Percentiles rank a stretch among this genome's conserved stretches.
Conservation (phyloP, 2,329 filamentous ascomycete genomes). For the Trichoderma brevicompactum region DNA sequence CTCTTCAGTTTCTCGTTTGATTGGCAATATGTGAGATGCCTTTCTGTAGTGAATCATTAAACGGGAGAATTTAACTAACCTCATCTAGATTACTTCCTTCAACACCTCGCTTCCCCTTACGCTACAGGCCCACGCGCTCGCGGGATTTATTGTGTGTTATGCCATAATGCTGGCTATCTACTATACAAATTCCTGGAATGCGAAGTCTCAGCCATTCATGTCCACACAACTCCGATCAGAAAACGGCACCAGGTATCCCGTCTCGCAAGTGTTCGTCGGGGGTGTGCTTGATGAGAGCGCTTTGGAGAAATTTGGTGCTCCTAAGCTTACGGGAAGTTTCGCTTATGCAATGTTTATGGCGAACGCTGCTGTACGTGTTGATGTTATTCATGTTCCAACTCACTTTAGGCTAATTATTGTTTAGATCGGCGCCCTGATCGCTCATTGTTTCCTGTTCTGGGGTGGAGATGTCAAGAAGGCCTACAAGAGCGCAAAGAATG, state of each 20-base stretch:
- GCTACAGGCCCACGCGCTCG: constrained; percentile 52
- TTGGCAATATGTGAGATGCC: constrained; percentile 56
- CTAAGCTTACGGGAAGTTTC: constrained; percentile 54
- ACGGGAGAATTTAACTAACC: neutral
- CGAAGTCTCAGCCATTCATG: constrained; percentile 57
- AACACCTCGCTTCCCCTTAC: constrained; percentile 57
- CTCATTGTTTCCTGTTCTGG: constrained; percentile 60
- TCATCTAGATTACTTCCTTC: constrained; percentile 55
- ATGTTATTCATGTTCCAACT: neutral
- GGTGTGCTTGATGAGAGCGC: constrained; percentile 49
- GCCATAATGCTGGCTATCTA: constrained; percentile 57
- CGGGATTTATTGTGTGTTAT: constrained; percentile 55
- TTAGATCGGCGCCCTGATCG: constrained; percentile 59
- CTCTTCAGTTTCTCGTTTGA: constrained; percentile 56
- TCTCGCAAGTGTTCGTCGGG: constrained; percentile 45
- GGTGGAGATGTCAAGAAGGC: constrained; percentile 55
- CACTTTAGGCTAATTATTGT: neutral
- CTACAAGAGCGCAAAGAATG: constrained; percentile 46
- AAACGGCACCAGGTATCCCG: constrained; percentile 49
- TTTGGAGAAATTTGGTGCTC: constrained; percentile 50
- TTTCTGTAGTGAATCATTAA: neutral
- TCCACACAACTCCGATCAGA: constrained; percentile 51
- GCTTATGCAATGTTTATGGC: constrained; percentile 60
- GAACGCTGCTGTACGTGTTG: constrained; percentile 55
- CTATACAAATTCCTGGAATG: constrained; percentile 54